A percentile compares a stretch with the other conserved stretches of the same genome.
Conservation (phyloP, 768 basidiomycete genomes). For the Jaapia argillacea region DNA sequence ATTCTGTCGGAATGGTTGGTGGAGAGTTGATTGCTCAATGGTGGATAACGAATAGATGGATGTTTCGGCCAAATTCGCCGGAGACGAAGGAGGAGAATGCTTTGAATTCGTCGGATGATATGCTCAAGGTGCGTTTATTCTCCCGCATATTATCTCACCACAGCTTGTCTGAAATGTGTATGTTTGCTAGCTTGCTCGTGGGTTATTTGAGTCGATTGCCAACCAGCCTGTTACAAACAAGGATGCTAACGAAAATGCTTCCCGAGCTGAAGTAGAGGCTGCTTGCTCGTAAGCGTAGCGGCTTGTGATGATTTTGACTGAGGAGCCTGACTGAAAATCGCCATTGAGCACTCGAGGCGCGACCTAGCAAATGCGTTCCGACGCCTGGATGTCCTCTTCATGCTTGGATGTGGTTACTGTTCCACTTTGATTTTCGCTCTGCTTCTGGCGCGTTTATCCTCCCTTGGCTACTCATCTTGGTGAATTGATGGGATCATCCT, state of each 20-base stretch:
- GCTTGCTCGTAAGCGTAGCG: slow-evolving; percentile 40
- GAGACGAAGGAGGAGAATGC: slow-evolving; percentile 73
- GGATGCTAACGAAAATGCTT: slow-evolving; percentile 63
- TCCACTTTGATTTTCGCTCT: slow-evolving; percentile 75
- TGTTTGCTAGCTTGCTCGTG: slow-evolving; percentile 59
- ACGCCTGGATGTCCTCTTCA: slow-evolving; percentile 79
- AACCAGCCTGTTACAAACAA: slow-evolving; percentile 55
- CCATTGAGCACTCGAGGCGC: slow-evolving; percentile 78
- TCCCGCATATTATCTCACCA: no score
- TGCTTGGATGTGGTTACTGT: slow-evolving; percentile 67
- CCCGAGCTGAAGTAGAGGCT: slow-evolving; percentile 68
- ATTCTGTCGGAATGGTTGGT: not conserved
- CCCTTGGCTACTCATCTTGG: slow-evolving; percentile 68
- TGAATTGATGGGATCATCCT: slow-evolving; percentile 68
- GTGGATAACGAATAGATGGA: no score
- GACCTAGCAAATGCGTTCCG: slow-evolving; percentile 88
- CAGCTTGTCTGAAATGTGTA: no score
- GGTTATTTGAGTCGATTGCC: slow-evolving; percentile 80
- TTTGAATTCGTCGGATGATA: slow-evolving; percentile 72
- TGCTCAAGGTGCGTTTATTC: slow-evolving; percentile 58
- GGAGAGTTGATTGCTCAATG: no score
- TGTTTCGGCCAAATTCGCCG: slow-evolving; percentile 86
- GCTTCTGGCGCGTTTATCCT: slow-evolving; percentile 46
- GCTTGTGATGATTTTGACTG: not conserved
- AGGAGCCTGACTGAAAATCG: slow-evolving; percentile 76